Percentiles rank a stretch among this genome's conserved stretches.
Conservation (phyloP, 768 basidiomycete genomes). For the Calvatia gigantea region DNA sequence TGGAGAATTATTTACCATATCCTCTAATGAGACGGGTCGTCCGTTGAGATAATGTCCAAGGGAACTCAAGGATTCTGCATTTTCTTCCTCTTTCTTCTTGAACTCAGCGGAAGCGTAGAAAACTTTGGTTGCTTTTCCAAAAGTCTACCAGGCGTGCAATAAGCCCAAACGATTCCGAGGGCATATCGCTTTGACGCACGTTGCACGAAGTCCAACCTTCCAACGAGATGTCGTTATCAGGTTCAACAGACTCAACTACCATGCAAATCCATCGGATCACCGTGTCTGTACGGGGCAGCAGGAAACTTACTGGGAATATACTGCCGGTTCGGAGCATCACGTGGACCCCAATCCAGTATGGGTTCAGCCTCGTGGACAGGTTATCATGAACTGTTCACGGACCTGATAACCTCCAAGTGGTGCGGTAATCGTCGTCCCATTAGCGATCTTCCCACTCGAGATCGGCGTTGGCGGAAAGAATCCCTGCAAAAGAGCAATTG, state of each 20-base stretch:
- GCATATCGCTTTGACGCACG: constrained; percentile 26
- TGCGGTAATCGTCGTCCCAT: constrained; percentile 54
- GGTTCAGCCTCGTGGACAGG: background rate
- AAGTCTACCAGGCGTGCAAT: constrained; percentile 33
- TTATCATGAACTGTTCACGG: background rate
- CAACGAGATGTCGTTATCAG: constrained; percentile 56
- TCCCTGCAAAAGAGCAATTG: constrained; percentile 66
- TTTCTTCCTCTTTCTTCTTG: constrained; percentile 38
- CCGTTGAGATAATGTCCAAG: constrained; percentile 53
- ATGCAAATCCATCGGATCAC: constrained; percentile 7
- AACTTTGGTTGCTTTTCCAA: constrained; percentile 38
- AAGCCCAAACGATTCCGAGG: background rate
- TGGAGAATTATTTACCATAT: constrained; percentile 45
- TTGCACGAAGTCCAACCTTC: constrained; percentile 66
- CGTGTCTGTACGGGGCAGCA: background rate
- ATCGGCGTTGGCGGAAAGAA: constrained; percentile 49
- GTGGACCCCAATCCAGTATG: background rate
- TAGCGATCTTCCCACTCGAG: constrained; percentile 57
- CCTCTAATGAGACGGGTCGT: constrained; percentile 45
- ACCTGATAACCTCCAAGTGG: constrained; percentile 67
- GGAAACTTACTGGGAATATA: constrained; percentile 34
- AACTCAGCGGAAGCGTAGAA: constrained; percentile 59
- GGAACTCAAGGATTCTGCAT: constrained; percentile 42
- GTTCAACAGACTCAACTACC: constrained; percentile 60
- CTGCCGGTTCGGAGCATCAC: background rate